Conservation (phyloP, 2,329 filamentous ascomycete species). For the Fusarium tuaranense region DNA sequence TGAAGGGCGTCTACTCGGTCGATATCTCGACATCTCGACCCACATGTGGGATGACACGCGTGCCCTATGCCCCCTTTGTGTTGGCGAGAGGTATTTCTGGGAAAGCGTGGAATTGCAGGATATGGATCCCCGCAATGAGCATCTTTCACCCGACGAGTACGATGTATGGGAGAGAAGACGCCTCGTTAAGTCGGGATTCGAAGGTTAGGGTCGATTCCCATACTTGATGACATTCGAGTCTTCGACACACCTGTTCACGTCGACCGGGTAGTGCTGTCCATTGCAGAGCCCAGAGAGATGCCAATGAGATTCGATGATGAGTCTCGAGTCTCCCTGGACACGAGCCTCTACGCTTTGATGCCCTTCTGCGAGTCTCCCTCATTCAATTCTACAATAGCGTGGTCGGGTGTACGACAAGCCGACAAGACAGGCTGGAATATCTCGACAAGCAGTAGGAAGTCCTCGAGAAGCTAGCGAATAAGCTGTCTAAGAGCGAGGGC, state of each 20-base stretch:
- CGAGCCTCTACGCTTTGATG: neutral
- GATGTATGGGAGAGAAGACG: neutral
- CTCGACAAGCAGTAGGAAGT: neutral
- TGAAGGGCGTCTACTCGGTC: neutral
- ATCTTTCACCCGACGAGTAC: neutral
- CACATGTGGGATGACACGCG: too few species aligned
- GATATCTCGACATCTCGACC: neutral
- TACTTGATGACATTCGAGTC: neutral
- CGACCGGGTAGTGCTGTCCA: neutral
- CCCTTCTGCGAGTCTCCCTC: neutral
- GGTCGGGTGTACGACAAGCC: neutral
- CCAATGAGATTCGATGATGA: neutral
- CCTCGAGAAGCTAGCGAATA: neutral
- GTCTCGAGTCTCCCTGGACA: neutral
- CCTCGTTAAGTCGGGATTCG: neutral
- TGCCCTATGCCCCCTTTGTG: conserved; percentile 12
- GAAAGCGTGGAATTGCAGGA: neutral
- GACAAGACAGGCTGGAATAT: neutral
- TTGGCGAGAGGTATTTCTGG: neutral
- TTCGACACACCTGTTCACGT: neutral
- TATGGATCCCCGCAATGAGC: neutral
- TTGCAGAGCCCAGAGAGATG: neutral
- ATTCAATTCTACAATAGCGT: neutral
- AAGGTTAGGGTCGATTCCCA: neutral
- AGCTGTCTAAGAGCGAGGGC: neutral